Evolutionary conservation across 441 rosid species (phyloP).

Genomic region (Pelargonium citronellum): DNA sequence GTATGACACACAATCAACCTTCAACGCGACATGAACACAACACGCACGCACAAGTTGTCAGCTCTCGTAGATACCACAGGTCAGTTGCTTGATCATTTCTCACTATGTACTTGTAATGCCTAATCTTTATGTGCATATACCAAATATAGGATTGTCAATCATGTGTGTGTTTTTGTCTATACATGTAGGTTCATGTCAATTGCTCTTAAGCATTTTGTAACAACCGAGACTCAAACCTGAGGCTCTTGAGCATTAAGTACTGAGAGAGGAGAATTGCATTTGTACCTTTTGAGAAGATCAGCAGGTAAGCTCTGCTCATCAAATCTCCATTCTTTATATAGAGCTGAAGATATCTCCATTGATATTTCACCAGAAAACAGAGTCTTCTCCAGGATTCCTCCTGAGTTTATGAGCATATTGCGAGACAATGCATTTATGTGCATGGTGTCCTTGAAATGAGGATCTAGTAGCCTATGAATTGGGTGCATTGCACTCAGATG

Average conservation of each 20-base stretch:
- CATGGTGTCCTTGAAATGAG: slow-evolving; percentile 68
- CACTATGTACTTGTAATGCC: too few species aligned
- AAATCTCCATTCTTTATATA: slow-evolving; percentile 63
- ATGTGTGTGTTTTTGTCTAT: too few species aligned
- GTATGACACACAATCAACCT: too few species aligned
- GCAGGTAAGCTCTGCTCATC: slow-evolving; percentile 61
- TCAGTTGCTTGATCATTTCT: too few species aligned
- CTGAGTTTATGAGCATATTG: slow-evolving; percentile 42
- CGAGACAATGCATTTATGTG: slow-evolving; percentile 56
- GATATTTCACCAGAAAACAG: slow-evolving; percentile 46
- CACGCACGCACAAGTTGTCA: too few species aligned
- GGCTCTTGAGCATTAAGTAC: neutral
- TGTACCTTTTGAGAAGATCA: slow-evolving; percentile 59
- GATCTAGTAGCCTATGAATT: slow-evolving; percentile 47
- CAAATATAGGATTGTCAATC: too few species aligned
- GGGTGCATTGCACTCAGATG: slow-evolving; percentile 66
- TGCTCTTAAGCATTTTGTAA: too few species aligned
- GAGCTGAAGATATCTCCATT: slow-evolving; percentile 52
- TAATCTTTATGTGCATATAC: too few species aligned
- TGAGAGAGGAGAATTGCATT: neutral
- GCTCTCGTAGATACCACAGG: too few species aligned
- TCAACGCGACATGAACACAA: too few species aligned
- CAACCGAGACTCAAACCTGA: too few species aligned
- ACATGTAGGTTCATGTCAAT: too few species aligned
- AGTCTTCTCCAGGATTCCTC: slow-evolving; percentile 56